Conservation (phyloP, 2,329 filamentous ascomycete species). For the Trichoderma sp. region DNA sequence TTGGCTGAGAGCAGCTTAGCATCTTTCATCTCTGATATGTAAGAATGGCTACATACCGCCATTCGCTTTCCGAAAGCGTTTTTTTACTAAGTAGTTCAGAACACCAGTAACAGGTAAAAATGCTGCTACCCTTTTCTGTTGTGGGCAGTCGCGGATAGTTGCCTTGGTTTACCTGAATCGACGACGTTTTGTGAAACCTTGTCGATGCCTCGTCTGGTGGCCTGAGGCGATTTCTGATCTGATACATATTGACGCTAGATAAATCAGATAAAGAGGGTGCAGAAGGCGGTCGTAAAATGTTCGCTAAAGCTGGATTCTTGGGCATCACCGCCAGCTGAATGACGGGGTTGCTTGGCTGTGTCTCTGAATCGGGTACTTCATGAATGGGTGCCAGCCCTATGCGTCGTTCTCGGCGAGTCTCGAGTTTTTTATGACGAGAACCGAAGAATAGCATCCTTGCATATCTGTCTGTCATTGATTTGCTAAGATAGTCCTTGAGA, state of each 20-base stretch:
- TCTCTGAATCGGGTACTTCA: neutral
- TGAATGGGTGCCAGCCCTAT: neutral
- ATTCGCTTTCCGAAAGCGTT: neutral
- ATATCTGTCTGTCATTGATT: neutral
- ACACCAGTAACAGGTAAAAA: neutral
- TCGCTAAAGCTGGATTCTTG: neutral
- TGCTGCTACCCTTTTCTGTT: neutral
- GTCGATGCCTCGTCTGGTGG: neutral
- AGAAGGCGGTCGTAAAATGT: too few species aligned
- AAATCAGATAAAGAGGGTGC: neutral
- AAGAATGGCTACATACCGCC: constrained; percentile 1
- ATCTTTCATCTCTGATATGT: neutral
- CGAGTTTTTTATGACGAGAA: neutral
- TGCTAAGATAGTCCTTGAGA: neutral
- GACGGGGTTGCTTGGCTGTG: neutral
- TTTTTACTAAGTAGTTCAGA: neutral
- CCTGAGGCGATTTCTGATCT: neutral
- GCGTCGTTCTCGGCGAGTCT: neutral
- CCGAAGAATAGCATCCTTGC: neutral
- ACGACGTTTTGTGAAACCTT: neutral
- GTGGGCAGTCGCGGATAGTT: neutral
- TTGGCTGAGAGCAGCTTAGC: neutral
- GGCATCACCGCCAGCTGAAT: neutral
- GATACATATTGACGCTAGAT: neutral
- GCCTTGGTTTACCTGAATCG: constrained; percentile 6